These are phyloP conservation scores for Catenaria anguillulae DNA, from an alignment of 371 early-diverging fungal species.

Conservation along the genomic window DNA sequence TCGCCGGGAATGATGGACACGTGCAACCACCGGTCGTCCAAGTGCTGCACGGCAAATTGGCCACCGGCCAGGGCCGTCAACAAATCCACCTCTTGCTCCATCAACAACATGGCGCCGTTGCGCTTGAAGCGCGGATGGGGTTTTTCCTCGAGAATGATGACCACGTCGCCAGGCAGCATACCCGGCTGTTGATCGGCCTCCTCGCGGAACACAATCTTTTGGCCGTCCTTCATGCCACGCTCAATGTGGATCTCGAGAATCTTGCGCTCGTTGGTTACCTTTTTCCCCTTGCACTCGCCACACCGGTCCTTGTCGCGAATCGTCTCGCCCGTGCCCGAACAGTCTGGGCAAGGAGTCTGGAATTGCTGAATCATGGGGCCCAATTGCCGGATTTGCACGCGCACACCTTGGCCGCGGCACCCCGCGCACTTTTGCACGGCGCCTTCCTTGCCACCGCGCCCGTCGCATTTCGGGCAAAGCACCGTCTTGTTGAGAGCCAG, in stretches of 20 bases:
- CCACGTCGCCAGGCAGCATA: conserved; percentile 43
- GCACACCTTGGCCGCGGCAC: conserved; percentile 84
- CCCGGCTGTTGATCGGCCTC: conserved; percentile 62
- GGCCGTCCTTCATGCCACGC: conserved; percentile 80
- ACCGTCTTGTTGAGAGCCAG: conserved; percentile 70
- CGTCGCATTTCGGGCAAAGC: conserved; percentile 62
- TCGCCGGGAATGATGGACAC: conserved; percentile 78
- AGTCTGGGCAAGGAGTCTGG: conserved; percentile 80
- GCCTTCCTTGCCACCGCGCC: conserved; percentile 49
- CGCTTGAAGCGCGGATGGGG: conserved; percentile 75
- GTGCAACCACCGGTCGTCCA: conserved; percentile 78
- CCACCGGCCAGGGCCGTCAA: conserved; percentile 89
- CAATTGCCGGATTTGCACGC: conserved; percentile 76
- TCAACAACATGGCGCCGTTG: conserved; percentile 72
- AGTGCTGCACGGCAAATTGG: conserved; percentile 65
- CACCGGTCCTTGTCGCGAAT: conserved; percentile 78
- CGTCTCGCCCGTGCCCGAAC: conserved; percentile 75
- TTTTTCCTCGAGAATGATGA: conserved; percentile 84
- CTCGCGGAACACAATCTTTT: conserved; percentile 74
- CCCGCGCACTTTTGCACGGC: conserved; percentile 45
- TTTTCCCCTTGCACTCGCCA: conserved; percentile 71
- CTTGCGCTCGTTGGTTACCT: conserved; percentile 58
- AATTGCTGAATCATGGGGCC: conserved; percentile 97
- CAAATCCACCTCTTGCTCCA: conserved; percentile 74
- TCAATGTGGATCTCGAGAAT: conserved; percentile 61